Base-by-base conservation (phyloP, 192 early-diverging fungal genomes). In the Coemansia sp. region DNA sequence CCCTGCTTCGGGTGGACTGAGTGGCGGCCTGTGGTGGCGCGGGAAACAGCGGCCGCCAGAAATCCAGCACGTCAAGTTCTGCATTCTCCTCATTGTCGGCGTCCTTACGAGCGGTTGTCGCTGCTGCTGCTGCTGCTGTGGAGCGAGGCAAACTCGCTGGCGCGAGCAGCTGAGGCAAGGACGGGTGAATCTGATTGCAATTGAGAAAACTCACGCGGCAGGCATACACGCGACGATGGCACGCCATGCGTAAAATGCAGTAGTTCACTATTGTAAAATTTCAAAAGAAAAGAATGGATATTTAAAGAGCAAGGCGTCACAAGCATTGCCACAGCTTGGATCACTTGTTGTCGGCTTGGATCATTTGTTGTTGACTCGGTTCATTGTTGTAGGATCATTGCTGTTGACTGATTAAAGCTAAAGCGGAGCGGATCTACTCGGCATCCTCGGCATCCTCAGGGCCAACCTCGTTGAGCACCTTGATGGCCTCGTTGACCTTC, bases 401-500 rank as follows among this genome's bases (percentile, higher is more conserved):
- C n/a, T n/a, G 53, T 56, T 56, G 53, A 27, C 11, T 8, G 29
- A 56, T 32, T n/a, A 56, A 27, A 54, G 31, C 10, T n/a, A 4
- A 15, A n/a, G 53, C 32, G 31, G 27, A 56, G 53, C 15, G 17
- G 32, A 42, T 24, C 36, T 68, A 60, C 41, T 62, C 74, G 14
- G 40, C 66, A 9, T 58, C 68, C 35, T n/a, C n/a, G n/a, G n/a
- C n/a, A n/a, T n/a, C n/a, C n/a, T 71, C 73, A 22, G 79, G 64
- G 41, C 62, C 67, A 35, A 70, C 62, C 47, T 67, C 71, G 64
- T 92, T 87, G 32, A 97, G 84, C 9, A 95, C 94, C n/a, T 84
- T 78, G 59, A 95, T 73, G 42, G 96, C 96, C 86, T 98, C 96
- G 19, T 79, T 66, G 61, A 98, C 87, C 87, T 96, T 98, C 59